These are phyloP conservation scores for Neurospora tetrasperma DNA, from an alignment of 495 filamentous ascomycete species.

Conservation along the genomic window DNA sequence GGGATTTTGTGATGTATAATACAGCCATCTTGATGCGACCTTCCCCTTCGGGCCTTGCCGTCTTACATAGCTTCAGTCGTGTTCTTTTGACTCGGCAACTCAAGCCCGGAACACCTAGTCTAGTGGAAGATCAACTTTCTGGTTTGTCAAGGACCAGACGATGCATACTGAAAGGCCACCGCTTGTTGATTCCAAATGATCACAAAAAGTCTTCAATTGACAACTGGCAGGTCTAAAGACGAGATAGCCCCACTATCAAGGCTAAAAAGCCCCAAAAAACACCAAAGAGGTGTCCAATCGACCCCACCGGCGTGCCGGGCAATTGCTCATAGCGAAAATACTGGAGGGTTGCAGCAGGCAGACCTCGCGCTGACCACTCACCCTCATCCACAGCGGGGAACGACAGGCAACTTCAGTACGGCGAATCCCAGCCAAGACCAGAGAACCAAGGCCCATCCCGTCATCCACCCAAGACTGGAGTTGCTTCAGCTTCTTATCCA, in stretches of 20 bases:
- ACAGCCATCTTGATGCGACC: neutral
- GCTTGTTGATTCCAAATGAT: neutral
- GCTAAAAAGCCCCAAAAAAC: neutral
- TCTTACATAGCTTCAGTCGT: neutral
- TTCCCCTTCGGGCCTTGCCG: neutral
- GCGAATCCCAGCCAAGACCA: too few relatives aligned
- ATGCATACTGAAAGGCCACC: neutral
- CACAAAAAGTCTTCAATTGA: neutral
- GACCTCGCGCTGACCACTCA: neutral
- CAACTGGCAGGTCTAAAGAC: neutral
- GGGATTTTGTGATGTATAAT: neutral
- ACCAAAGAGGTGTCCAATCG: neutral
- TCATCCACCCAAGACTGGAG: too few relatives aligned
- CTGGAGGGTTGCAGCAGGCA: neutral
- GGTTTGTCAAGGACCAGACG: too few relatives aligned
- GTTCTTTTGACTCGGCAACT: neutral
- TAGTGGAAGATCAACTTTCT: too few relatives aligned
- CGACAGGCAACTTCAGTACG: too few relatives aligned
- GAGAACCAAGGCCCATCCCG: too few relatives aligned
- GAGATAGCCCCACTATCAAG: neutral
- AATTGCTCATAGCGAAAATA: neutral
- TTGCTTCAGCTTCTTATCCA: neutral
- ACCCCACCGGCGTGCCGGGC: neutral
- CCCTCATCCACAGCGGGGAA: too few relatives aligned
- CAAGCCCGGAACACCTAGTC: neutral